A percentile compares a stretch with the other conserved stretches of the same genome.
These are phyloP conservation scores for Suillus luteus DNA, from an alignment of 768 basidiomycete species.

Conservation along the genomic window DNA sequence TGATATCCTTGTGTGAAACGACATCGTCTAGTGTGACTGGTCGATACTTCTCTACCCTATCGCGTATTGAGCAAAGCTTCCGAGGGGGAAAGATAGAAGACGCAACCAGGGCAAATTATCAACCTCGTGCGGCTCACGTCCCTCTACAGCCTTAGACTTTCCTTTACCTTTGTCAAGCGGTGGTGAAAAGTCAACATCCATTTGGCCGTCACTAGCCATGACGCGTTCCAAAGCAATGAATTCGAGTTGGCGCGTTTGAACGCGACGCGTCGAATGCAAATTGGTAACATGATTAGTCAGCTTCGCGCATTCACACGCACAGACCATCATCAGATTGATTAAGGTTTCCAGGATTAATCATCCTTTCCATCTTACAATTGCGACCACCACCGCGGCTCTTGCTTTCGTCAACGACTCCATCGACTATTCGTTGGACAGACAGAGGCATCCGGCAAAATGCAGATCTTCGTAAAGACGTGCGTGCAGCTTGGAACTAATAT, in stretches of 20 bases:
- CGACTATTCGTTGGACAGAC: slow-evolving; percentile 90
- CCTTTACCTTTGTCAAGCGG: slow-evolving; percentile 49
- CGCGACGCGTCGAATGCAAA: slow-evolving; percentile 7
- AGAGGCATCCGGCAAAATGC: slow-evolving; percentile 79
- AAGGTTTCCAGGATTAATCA: slow-evolving; percentile 28
- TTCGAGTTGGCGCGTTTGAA: neutral
- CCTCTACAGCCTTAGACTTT: slow-evolving; percentile 65
- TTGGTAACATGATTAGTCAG: slow-evolving; percentile 21
- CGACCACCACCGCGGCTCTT: slow-evolving; percentile 45
- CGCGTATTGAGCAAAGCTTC: slow-evolving; percentile 11
- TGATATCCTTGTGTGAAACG: slow-evolving; percentile 96
- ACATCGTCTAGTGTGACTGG: slow-evolving; percentile 91
- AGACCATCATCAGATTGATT: slow-evolving; percentile 43
- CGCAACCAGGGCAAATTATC: slow-evolving; percentile 86
- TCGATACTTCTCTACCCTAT: slow-evolving; percentile 97
- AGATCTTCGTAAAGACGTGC: slow-evolving; percentile 98
- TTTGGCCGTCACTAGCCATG: slow-evolving; percentile 62
- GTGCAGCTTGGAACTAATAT: slow-evolving; percentile 30
- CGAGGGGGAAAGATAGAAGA: slow-evolving; percentile 7
- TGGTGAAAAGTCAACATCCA: slow-evolving; percentile 43
- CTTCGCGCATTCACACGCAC: slow-evolving; percentile 37
- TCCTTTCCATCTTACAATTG: slow-evolving; percentile 22
- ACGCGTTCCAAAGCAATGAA: slow-evolving; percentile 1
- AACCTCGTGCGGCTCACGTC: slow-evolving; percentile 42
- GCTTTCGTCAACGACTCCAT: slow-evolving; percentile 94